Evolutionary conservation across 1,284 basidiomycete genomes (phyloP).

Genomic region (Tylopilus orsonianus): DNA sequence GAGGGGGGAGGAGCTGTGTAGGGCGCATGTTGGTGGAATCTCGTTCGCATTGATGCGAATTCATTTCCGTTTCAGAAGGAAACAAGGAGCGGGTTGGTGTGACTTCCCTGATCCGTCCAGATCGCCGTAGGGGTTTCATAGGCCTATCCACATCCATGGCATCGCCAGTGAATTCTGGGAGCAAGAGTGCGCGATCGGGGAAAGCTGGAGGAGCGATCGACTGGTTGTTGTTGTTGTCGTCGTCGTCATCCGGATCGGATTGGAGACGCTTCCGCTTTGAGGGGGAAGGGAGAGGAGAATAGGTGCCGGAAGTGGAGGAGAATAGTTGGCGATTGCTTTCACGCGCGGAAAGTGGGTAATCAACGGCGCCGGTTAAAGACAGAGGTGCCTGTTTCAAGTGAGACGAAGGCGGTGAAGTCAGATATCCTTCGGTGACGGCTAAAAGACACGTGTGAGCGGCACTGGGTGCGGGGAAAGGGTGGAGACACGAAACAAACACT

Average conservation of each 20-base stretch:
- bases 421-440: constrained; percentile 37
- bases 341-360: constrained; percentile 30
- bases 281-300: constrained; percentile 35
- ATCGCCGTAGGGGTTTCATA: constrained; percentile 38
- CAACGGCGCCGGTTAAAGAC: constrained; percentile 18
- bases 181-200: constrained; percentile 22
- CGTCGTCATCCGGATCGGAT: constrained; percentile 27
- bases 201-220: constrained; percentile 13
- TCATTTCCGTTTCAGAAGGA: constrained; percentile 36
- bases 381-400: constrained; percentile 33
- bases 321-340: constrained; percentile 35
- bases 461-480: constrained; percentile 20
- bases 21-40: constrained; percentile 21
- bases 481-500: constrained; percentile 32
- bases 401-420: constrained; percentile 29
- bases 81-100: constrained; percentile 26
- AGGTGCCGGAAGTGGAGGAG: constrained; percentile 21
- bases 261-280: constrained; percentile 35
- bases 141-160: constrained; percentile 36
- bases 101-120: constrained; percentile 31
- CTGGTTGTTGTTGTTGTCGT: constrained; percentile 14
- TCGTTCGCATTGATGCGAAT: constrained; percentile 27
- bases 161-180: constrained; percentile 28
- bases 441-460: constrained; percentile 30
- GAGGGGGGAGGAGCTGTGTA: constrained; percentile 17